These are phyloP conservation scores for Talaromyces thailandensis DNA, from an alignment of 495 filamentous ascomycete species.

Conservation along the genomic window DNA sequence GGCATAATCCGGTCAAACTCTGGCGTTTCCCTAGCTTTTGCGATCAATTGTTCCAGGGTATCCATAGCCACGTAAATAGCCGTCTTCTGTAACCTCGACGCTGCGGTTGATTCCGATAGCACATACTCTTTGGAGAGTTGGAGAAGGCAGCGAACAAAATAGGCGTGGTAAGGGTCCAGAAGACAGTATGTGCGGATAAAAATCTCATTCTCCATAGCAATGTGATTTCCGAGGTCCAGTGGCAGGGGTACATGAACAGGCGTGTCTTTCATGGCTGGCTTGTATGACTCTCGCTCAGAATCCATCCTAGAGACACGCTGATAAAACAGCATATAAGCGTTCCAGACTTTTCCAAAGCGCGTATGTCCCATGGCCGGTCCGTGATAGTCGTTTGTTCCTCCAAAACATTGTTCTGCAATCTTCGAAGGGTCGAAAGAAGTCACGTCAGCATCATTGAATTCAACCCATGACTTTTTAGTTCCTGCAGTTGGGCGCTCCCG, in stretches of 20 bases:
- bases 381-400: slow-evolving; percentile 53
- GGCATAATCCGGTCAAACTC: slow-evolving; percentile 50
- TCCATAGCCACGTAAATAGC: slow-evolving; percentile 61
- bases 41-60: slow-evolving; percentile 71
- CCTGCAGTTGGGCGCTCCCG: slow-evolving; percentile 60
- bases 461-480: slow-evolving; percentile 58
- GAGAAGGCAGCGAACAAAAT: slow-evolving; percentile 56
- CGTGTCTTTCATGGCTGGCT: slow-evolving; percentile 20
- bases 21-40: slow-evolving; percentile 58
- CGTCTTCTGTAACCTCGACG: slow-evolving; percentile 47
- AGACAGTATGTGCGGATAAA: slow-evolving; percentile 73
- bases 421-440: slow-evolving; percentile 60
- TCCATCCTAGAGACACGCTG: slow-evolving; percentile 65
- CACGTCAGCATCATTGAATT: slow-evolving; percentile 88
- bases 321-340: slow-evolving; percentile 98
- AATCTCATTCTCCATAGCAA: slow-evolving; percentile 61
- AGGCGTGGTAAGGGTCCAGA: slow-evolving; percentile 62
- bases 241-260: slow-evolving; percentile 53
- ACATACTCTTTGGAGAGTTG: slow-evolving; percentile 32
- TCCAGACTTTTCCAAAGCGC: slow-evolving; percentile 60
- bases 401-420: slow-evolving; percentile 72
- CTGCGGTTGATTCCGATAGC: slow-evolving; percentile 33
- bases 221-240: slow-evolving; percentile 44
- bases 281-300: slow-evolving; percentile 16
- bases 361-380: slow-evolving; percentile 28